Conservation (phyloP, 208 protist genomes). For the Porcisia hertigi region DNA sequence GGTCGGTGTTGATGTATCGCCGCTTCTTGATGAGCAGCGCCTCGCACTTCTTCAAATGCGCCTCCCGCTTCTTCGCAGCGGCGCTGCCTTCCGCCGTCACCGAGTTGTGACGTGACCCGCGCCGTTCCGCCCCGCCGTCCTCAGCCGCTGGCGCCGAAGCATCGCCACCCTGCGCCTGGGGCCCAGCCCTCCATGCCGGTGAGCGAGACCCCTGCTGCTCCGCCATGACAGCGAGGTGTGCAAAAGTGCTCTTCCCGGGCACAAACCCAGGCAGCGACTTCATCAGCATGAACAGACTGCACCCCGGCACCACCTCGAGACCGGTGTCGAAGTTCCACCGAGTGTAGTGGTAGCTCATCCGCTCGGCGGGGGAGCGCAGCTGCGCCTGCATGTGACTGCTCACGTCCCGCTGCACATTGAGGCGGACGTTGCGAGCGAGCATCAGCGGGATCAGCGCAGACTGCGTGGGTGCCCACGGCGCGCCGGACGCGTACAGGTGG, state of each 20-base stretch:
- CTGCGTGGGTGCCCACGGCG: no score
- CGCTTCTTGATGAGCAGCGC: not conserved
- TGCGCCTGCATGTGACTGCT: no score
- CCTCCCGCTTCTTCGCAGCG: not conserved
- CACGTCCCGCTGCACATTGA: no score
- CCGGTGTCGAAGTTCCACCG: not conserved
- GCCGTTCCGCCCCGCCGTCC: not conserved
- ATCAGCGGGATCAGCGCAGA: no score
- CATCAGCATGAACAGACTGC: not conserved
- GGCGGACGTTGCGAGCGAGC: no score
- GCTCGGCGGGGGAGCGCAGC: no score
- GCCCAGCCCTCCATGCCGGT: not conserved
- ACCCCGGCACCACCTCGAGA: not conserved
- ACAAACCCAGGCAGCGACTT: slow-evolving; percentile 2
- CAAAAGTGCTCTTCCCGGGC: slow-evolving; percentile 3
- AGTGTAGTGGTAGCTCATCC: slow-evolving; percentile 4
- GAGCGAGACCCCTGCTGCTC: not conserved
- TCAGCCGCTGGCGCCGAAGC: not conserved
- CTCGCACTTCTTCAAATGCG: not conserved
- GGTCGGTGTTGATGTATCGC: not conserved
- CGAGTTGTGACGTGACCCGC: not conserved
- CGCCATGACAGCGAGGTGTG: not conserved
- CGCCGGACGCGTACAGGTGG: no score
- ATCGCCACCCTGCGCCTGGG: not conserved
- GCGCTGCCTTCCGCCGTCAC: not conserved